A percentile compares a stretch with the other conserved stretches of the same genome.
These are phyloP conservation scores for Curvularia eragrostidis DNA, from an alignment of 2,329 filamentous ascomycete genomes.

Conservation along the genomic window DNA sequence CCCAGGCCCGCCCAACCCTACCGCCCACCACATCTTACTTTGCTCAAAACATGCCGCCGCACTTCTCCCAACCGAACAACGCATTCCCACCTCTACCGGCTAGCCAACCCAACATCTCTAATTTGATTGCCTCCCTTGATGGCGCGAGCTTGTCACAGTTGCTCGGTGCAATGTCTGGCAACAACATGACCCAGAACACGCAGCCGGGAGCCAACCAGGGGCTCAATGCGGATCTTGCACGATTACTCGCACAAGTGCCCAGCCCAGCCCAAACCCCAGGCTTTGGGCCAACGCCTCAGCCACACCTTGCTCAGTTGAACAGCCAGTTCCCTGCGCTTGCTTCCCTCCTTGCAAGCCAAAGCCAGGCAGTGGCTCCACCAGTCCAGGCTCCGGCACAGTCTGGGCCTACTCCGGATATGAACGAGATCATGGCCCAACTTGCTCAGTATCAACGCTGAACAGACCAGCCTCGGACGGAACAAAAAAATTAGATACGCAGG, in stretches of 20 bases:
- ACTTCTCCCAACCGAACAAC: constrained; percentile 45
- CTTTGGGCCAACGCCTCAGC: constrained; percentile 28
- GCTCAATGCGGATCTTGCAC: constrained; percentile 48
- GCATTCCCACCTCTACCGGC: constrained; percentile 45
- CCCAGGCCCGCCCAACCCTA: constrained; percentile 43
- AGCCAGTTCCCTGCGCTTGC: constrained; percentile 43
- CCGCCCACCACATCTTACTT: constrained; percentile 41
- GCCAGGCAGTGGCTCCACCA: constrained; percentile 35
- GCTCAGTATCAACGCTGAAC: constrained; percentile 65
- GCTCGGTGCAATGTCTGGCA: constrained; percentile 63
- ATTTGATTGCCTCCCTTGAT: constrained; percentile 71
- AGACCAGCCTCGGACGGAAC: neutral
- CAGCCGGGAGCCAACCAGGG: constrained; percentile 45
- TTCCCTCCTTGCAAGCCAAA: constrained; percentile 36
- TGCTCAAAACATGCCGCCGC: constrained; percentile 39
- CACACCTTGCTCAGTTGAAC: constrained; percentile 37
- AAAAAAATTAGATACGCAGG: constrained; percentile 9
- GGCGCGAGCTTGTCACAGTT: constrained; percentile 73
- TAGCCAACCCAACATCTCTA: constrained; percentile 62
- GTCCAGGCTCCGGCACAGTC: constrained; percentile 39
- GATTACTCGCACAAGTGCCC: constrained; percentile 46
- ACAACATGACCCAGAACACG: constrained; percentile 48
- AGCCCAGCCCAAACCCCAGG: constrained; percentile 35
- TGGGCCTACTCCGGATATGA: constrained; percentile 58
- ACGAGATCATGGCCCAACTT: constrained; percentile 77